Percentiles rank a stretch among this genome's conserved stretches.
Evolutionary conservation across 1,139 yeast species (phyloP).

Genomic region (Hansenula anomala): DNA sequence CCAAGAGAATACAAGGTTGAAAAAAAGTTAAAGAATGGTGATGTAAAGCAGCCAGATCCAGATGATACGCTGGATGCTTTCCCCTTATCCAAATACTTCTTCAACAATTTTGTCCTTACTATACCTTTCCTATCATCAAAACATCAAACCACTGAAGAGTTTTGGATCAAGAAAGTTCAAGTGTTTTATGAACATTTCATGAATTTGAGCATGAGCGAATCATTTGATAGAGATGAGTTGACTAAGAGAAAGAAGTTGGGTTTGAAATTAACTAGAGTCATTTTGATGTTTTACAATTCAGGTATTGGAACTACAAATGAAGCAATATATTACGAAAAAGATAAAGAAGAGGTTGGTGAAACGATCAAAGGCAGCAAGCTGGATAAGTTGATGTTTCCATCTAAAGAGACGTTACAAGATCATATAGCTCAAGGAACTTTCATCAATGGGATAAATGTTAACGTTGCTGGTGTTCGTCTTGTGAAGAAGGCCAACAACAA

Average conservation of each 20-base stretch:
- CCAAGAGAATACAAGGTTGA: slow-evolving; percentile 15
- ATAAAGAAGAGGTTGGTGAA: slow-evolving; percentile 23
- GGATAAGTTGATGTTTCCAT: slow-evolving; percentile 40
- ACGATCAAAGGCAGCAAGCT: slow-evolving; percentile 21
- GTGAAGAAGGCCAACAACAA: slow-evolving; percentile 14
- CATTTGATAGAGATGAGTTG: slow-evolving; percentile 65
- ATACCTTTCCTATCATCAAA: slow-evolving; percentile 68
- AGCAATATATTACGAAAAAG: slow-evolving; percentile 39
- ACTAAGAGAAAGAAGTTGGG: slow-evolving; percentile 70
- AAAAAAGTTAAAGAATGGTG: not conserved
- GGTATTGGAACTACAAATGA: slow-evolving; percentile 65
- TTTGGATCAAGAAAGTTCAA: slow-evolving; percentile 80
- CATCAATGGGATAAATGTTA: slow-evolving; percentile 55
- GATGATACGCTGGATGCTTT: slow-evolving; percentile 25
- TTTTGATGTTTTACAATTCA: slow-evolving; percentile 69
- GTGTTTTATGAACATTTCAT: slow-evolving; percentile 76
- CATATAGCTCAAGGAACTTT: slow-evolving; percentile 40
- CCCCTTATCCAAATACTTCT: slow-evolving; percentile 67
- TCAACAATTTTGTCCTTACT: slow-evolving; percentile 53
- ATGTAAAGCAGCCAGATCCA: no score
- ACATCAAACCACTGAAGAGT: slow-evolving; percentile 42
- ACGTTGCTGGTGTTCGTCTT: slow-evolving; percentile 56
- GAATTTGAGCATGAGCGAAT: slow-evolving; percentile 59
- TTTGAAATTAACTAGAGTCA: slow-evolving; percentile 52
- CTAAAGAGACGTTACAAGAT: slow-evolving; percentile 48